Base-by-base conservation (phyloP, 805 yeast genomes). In the Scheffersomyces ergatensis region DNA sequence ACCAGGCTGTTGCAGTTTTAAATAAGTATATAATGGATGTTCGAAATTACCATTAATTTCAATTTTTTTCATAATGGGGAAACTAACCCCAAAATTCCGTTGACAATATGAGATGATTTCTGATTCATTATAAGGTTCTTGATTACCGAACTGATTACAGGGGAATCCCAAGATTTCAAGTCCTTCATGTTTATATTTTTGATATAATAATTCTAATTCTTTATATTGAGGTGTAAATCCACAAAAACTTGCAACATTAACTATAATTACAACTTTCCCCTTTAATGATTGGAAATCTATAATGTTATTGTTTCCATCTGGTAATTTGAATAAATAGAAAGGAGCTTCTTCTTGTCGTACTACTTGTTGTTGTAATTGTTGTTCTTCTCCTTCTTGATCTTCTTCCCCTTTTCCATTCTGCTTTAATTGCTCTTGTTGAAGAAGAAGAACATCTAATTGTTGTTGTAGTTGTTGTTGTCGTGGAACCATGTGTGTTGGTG, bases 241-340 rank as follows among this genome's bases (percentile, higher is more conserved):
- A 48, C 95, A 87, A 65, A 87, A 83, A 56, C 93, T 83, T 14
- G 97, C 97, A 27, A 88, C 92, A 62, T 89, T 89, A 45, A 89
- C 95, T 42, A 89, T 72, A 33, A 89, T 62, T 14, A 89, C 90
- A 33, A 83, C 95, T 62, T 89, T 85, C 32, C 92, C 95, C 60
- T 83, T 74, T 43, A 85, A 69, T 44, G 81, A 66, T 33, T 62
- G 51, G 52, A 89, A 81, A 21, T 84, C 75, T 60, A 69, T 83
- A 16, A 77, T 77, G 47, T 80, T 56, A 26, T 83, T 83, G 36
- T 72, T 68, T 56, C 74, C 72, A 66, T 84, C 87, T 31, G 60
- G 51, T n/a, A 93, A 85, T 13, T 74, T 57, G 45, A 85, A 78
- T 2, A 74, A 80, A 75, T 88, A 88, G 56, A 89, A 29, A 5